These are phyloP conservation scores for Cyberlindnera amylophila DNA, from an alignment of 805 yeast species.

Conservation along the genomic window DNA sequence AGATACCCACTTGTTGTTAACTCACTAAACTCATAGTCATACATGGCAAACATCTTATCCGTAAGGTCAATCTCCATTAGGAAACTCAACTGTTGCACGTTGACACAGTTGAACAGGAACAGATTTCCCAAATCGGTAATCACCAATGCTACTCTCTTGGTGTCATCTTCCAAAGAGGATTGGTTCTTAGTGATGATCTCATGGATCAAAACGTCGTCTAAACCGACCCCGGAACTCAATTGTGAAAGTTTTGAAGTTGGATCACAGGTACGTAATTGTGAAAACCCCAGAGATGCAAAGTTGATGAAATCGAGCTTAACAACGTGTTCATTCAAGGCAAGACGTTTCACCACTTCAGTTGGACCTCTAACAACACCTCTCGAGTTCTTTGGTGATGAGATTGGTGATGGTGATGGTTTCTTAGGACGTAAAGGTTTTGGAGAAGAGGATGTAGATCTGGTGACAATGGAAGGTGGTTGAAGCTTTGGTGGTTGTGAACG, in stretches of 20 bases:
- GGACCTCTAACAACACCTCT: constrained; percentile 1
- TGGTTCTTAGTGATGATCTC: constrained; percentile 28
- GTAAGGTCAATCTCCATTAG: constrained; percentile 40
- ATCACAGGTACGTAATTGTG: constrained; percentile 16
- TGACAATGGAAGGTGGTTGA: constrained; percentile 8
- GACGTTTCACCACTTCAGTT: constrained; percentile 6
- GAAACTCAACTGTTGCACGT: constrained; percentile 12
- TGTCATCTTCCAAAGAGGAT: constrained; percentile 17
- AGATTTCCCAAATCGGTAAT: constrained; percentile 34
- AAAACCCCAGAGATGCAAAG: constrained; percentile 18
- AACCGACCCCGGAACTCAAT: constrained; percentile 3
- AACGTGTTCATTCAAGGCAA: constrained; percentile 19
- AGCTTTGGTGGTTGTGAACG: constrained; percentile 16
- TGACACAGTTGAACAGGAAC: constrained; percentile 26
- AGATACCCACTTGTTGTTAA: constrained; percentile 54
- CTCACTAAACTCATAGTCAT: constrained; percentile 75
- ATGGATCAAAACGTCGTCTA: constrained; percentile 32
- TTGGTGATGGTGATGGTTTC: constrained; percentile 3
- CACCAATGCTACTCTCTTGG: constrained; percentile 28
- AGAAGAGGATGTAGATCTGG: constrained; percentile 3
- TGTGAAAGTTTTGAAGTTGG: constrained; percentile 14
- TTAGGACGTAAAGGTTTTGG: constrained; percentile 3
- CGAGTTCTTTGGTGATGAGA: constrained; percentile 4
- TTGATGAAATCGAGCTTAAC: constrained; percentile 26
- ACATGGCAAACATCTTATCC: constrained; percentile 62